Evolutionary conservation across 768 basidiomycete species (phyloP).

Genomic region (Suillus tomentosus): DNA sequence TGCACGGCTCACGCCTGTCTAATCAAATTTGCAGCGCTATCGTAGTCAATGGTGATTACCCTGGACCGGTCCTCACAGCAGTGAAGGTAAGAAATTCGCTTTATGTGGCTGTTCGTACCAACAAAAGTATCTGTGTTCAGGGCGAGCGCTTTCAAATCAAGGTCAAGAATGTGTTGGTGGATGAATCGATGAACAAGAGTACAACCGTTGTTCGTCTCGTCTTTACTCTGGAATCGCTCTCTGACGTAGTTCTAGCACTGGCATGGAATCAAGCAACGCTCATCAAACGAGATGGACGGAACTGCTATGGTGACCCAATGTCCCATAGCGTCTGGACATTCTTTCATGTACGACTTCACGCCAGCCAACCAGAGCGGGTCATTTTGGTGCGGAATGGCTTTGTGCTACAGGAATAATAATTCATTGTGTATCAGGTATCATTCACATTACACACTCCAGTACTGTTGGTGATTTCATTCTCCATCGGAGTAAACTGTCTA

Average conservation of each 20-base stretch:
- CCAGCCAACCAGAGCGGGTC: constrained; percentile 30
- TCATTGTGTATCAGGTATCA: constrained; percentile 15
- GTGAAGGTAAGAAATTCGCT: constrained; percentile 26
- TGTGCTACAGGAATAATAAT: background rate
- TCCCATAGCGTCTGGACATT: constrained; percentile 37
- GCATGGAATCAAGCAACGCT: constrained; percentile 46
- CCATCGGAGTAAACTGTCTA: background rate
- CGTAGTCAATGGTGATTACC: constrained; percentile 39
- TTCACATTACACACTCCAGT: constrained; percentile 47
- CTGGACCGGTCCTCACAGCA: constrained; percentile 40
- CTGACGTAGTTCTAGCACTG: constrained; percentile 24
- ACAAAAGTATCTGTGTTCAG: constrained; percentile 16
- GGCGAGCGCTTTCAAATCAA: constrained; percentile 37
- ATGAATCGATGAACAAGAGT: constrained; percentile 39
- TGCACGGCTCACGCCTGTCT: background rate
- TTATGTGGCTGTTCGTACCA: background rate
- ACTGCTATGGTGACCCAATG: constrained; percentile 45
- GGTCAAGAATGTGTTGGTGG: constrained; percentile 38
- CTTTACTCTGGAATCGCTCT: background rate
- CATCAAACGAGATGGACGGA: constrained; percentile 44
- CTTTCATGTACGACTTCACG: constrained; percentile 39
- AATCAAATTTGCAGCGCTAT: constrained; percentile 25
- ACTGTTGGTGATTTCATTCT: constrained; percentile 27
- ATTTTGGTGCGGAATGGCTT: constrained; percentile 39
- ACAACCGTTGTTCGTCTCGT: constrained; percentile 37